Evolutionary conservation across 805 yeast species (phyloP).

Genomic region (Ogataea nitratoaversa): DNA sequence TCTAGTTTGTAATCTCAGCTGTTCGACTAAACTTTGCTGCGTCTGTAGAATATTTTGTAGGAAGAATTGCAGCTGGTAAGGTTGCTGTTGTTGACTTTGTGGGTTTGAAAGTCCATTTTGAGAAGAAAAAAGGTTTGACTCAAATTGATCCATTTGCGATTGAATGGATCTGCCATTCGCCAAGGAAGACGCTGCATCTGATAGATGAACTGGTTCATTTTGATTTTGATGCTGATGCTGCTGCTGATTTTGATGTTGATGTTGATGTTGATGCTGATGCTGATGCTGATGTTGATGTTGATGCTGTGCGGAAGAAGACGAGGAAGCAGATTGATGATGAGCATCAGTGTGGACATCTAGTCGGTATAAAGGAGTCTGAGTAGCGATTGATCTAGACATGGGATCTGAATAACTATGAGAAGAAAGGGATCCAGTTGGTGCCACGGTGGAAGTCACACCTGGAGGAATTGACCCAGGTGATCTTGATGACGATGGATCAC

Average conservation of each 20-base stretch:
- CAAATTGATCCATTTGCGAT: slow-evolving; percentile 15
- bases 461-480: not conserved
- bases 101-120: slow-evolving; percentile 4
- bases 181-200: not conserved
- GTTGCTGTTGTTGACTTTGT: slow-evolving; percentile 12
- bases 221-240: slow-evolving; percentile 4
- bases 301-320: not conserved
- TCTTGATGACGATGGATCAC: not conserved
- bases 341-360: slow-evolving; percentile 13
- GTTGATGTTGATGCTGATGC: slow-evolving; percentile 6
- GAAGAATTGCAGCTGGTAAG: slow-evolving; percentile 11
- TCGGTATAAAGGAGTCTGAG: slow-evolving; percentile 22
- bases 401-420: slow-evolving; percentile 20
- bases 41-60: slow-evolving; percentile 17
- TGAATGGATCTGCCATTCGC: not conserved
- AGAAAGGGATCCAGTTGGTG: not conserved
- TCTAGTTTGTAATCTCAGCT: slow-evolving; percentile 18
- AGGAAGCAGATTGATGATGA: slow-evolving; percentile 1
- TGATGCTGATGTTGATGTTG: slow-evolving; percentile 1
- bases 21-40: slow-evolving; percentile 18
- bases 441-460: not conserved
- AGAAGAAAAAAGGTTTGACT: slow-evolving; percentile 12
- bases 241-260: slow-evolving; percentile 1
- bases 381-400: slow-evolving; percentile 17
- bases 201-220: not conserved